Conservation (phyloP, 768 basidiomycete species). For the Mycena metata region DNA sequence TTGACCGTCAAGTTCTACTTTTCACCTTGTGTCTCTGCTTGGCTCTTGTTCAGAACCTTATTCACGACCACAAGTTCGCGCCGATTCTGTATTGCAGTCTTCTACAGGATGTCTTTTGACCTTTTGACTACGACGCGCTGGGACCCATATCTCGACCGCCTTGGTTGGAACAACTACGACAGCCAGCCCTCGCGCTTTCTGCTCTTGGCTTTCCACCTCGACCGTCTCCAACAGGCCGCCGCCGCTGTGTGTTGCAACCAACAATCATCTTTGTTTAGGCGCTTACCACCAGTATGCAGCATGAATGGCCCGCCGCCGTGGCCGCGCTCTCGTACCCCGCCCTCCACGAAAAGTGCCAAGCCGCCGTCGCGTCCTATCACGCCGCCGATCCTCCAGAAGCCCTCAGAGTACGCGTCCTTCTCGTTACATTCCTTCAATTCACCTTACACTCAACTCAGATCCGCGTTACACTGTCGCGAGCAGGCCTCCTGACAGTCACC, state of each 20-base stretch:
- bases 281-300: slow-evolving; percentile 38
- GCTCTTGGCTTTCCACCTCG: slow-evolving; percentile 71
- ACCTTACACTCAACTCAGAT: slow-evolving; percentile 53
- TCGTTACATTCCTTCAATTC: neutral
- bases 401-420: slow-evolving; percentile 36
- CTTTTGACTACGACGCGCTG: slow-evolving; percentile 71
- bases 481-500: slow-evolving; percentile 37
- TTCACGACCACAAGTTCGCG: neutral
- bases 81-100: neutral
- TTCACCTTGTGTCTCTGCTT: no score
- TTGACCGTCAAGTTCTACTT: no score
- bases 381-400: slow-evolving; percentile 38
- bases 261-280: neutral
- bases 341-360: slow-evolving; percentile 61
- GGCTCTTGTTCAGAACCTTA: no score
- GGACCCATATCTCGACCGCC: slow-evolving; percentile 61
- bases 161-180: slow-evolving; percentile 70
- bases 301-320: slow-evolving; percentile 62
- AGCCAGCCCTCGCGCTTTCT: slow-evolving; percentile 71
- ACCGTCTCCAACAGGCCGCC: slow-evolving; percentile 69
- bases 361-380: slow-evolving; percentile 53
- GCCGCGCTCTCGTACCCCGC: slow-evolving; percentile 52
- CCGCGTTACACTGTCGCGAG: slow-evolving; percentile 57
- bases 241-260: slow-evolving; percentile 32
- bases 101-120: slow-evolving; percentile 12